These are phyloP conservation scores for Quercus lobata DNA, from an alignment of 331 rosid species.

Conservation along the genomic window DNA sequence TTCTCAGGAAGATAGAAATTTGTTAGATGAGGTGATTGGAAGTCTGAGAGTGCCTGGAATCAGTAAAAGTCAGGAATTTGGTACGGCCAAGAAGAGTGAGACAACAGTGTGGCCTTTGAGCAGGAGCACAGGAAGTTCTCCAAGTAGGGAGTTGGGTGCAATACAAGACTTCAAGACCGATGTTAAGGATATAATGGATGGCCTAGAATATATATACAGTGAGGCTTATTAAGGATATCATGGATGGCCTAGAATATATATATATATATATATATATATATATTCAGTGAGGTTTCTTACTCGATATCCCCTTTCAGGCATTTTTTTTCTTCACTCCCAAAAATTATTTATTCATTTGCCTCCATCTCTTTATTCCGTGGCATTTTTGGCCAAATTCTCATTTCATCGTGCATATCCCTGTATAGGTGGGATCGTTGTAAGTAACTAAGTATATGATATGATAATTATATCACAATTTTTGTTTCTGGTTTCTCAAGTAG, in stretches of 20 bases:
- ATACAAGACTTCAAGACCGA: conserved; percentile 14
- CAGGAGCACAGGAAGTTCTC: conserved; percentile 69
- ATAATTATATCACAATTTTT: neutral
- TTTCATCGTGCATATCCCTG: neutral
- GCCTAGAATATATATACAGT: conserved; percentile 23
- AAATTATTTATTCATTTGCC: conserved; percentile 13
- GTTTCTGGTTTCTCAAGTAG: neutral
- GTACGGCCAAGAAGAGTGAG: conserved; percentile 27
- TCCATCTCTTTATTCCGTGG: neutral
- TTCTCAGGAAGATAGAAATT: conserved; percentile 51
- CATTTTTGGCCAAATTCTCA: conserved; percentile 11
- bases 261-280: neutral
- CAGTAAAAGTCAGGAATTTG: conserved; percentile 68
- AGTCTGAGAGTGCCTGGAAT: conserved; percentile 41
- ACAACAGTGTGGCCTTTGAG: conserved; percentile 21
- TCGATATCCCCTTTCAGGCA: neutral
- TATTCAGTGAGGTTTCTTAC: neutral
- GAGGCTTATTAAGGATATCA: conserved; percentile 39
- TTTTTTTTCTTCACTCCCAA: neutral
- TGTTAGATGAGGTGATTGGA: conserved; percentile 53
- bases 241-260: conserved; percentile 46
- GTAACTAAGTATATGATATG: neutral
- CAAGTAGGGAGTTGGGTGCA: conserved; percentile 27
- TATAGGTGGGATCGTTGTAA: neutral
- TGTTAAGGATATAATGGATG: conserved; percentile 60